Conservation (phyloP, 768 basidiomycete genomes). For the Kwoniella botswanensis region DNA sequence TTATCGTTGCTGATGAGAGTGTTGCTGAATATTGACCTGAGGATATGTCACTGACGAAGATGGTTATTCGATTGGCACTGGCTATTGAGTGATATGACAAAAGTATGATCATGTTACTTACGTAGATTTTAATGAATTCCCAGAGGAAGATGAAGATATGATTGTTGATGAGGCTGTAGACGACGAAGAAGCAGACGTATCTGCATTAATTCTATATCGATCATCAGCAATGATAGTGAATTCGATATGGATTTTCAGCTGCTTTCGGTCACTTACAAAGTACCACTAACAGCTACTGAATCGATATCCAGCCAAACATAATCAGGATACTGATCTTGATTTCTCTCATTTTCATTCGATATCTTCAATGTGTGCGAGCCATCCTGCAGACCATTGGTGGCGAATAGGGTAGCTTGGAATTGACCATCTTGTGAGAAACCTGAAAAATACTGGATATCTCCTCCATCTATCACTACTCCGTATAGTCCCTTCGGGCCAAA, state of each 20-base stretch:
- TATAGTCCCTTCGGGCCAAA: slow-evolving; percentile 38
- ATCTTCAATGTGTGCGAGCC: slow-evolving; percentile 43
- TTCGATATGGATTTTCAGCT: too few species aligned
- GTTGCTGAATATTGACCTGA: slow-evolving; percentile 16
- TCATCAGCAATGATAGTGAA: background rate
- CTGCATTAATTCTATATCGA: background rate
- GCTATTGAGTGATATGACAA: background rate
- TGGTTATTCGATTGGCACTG: background rate
- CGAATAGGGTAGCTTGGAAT: slow-evolving; percentile 40
- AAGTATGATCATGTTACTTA: background rate
- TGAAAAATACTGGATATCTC: slow-evolving; percentile 35
- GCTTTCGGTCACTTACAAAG: slow-evolving; percentile 31
- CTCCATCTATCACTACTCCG: slow-evolving; percentile 38
- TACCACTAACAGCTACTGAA: slow-evolving; percentile 40
- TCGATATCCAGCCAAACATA: slow-evolving; percentile 47
- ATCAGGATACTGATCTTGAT: slow-evolving; percentile 32
- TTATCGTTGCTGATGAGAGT: slow-evolving; percentile 7
- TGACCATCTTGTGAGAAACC: slow-evolving; percentile 29
- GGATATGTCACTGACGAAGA: background rate
- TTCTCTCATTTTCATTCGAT: slow-evolving; percentile 44
- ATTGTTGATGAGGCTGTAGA: slow-evolving; percentile 2
- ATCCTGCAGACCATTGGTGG: slow-evolving; percentile 41
- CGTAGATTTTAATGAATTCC: slow-evolving; percentile 4
- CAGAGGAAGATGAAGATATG: slow-evolving; percentile 17
- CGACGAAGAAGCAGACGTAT: slow-evolving; percentile 10